Conservation (phyloP, 352 stramenopile species). For the Phytopythium boreale region DNA sequence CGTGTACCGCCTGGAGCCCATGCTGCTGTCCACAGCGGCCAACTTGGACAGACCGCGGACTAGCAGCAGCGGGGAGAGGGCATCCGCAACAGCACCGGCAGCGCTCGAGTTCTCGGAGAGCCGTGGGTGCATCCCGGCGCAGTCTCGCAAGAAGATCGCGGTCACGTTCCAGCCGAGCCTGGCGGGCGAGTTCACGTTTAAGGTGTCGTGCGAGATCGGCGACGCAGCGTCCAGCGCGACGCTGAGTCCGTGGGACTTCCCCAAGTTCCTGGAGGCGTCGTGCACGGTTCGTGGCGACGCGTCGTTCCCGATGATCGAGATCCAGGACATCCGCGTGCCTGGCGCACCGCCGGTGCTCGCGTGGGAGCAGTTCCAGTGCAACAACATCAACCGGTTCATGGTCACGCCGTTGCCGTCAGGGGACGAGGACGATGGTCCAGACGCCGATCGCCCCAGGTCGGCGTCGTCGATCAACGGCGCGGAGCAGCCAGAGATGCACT, state of each 20-base stretch:
- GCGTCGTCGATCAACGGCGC: not conserved
- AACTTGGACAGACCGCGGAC: not conserved
- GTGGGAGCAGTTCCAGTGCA: conserved; percentile 75
- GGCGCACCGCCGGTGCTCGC: conserved; percentile 43
- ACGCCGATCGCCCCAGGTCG: conserved; percentile 5
- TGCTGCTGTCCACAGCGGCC: not conserved
- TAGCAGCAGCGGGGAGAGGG: conserved; percentile 7
- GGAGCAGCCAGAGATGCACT: not conserved
- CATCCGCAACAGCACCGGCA: conserved; percentile 3
- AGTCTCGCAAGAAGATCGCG: conserved; percentile 72
- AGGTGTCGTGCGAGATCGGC: conserved; percentile 55
- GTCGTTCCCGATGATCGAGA: conserved; percentile 85
- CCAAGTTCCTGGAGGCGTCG: conserved; percentile 23
- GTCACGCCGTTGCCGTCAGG: conserved; percentile 34
- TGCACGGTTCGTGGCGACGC: conserved; percentile 66
- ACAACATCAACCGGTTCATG: conserved; percentile 71
- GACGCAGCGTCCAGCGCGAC: conserved; percentile 11
- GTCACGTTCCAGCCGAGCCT: conserved; percentile 71
- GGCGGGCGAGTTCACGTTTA: conserved; percentile 68
- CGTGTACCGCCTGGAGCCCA: conserved; percentile 24
- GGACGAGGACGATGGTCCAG: conserved; percentile 17
- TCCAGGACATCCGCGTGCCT: conserved; percentile 79
- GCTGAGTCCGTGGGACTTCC: conserved; percentile 23
- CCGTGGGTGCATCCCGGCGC: conserved; percentile 62
- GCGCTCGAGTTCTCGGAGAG: conserved; percentile 58